phyloP scores from a whole-genome alignment of 345 rosid genomes.

The Euclidium syriacum region DNA sequence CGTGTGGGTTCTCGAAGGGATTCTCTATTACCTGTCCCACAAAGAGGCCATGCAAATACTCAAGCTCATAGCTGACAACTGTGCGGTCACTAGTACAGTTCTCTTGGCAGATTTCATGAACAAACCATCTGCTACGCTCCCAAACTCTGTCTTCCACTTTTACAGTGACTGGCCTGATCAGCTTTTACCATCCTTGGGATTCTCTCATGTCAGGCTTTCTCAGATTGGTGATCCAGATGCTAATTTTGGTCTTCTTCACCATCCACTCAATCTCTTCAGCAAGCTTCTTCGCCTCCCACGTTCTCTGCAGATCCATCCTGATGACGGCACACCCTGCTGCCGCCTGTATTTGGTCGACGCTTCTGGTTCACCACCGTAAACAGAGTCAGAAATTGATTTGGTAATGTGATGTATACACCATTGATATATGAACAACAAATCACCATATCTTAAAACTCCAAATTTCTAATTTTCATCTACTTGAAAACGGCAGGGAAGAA shows the following conservation, averaged over 20 bases:
- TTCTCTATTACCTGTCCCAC: slow-evolving; percentile 78
- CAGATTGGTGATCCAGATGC: slow-evolving; percentile 96
- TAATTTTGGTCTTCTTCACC: slow-evolving; percentile 68
- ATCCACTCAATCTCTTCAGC: slow-evolving; percentile 76
- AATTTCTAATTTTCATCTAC: neutral
- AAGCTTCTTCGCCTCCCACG: slow-evolving; percentile 78
- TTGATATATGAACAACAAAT: slow-evolving; percentile 18
- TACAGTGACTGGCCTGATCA: slow-evolving; percentile 96
- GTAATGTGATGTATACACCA: slow-evolving; percentile 11
- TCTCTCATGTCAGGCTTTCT: slow-evolving; percentile 76
- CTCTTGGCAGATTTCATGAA: slow-evolving; percentile 97
- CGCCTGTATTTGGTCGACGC: slow-evolving; percentile 93
- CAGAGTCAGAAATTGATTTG: no score
- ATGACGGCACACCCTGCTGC: slow-evolving; percentile 88
- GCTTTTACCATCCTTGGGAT: slow-evolving; percentile 80
- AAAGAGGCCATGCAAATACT: slow-evolving; percentile 85
- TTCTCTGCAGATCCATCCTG: slow-evolving; percentile 66
- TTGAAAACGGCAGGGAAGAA: neutral
- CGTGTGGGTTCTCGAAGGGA: slow-evolving; percentile 92
- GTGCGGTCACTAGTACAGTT: slow-evolving; percentile 53
- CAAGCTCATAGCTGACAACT: slow-evolving; percentile 68
- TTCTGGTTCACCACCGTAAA: slow-evolving; percentile 68
- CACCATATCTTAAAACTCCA: neutral
- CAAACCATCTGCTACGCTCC: slow-evolving; percentile 64
- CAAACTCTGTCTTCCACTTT: slow-evolving; percentile 71